Conservation (phyloP, 495 filamentous ascomycete species). For the Podospora conica region DNA sequence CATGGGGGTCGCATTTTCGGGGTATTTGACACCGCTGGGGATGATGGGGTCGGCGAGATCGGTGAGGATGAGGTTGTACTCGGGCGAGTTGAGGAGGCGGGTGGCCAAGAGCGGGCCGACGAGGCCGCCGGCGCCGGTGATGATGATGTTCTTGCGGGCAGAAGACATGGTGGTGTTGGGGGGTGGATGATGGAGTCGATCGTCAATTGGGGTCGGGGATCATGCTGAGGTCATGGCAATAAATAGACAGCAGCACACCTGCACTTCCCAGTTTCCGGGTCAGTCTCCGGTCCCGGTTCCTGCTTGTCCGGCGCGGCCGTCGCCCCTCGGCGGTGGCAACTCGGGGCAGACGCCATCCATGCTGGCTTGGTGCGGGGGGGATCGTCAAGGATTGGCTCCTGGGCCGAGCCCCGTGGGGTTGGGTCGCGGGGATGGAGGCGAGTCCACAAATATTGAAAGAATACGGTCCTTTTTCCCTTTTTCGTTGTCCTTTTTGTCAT, state of each 20-base stretch:
- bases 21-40: conserved; percentile 46
- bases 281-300: background rate
- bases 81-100: conserved; percentile 51
- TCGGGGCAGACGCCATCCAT: background rate
- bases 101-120: conserved; percentile 61
- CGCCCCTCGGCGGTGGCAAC: background rate
- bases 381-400: background rate
- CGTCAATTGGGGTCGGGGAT: background rate
- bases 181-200: background rate
- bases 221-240: background rate
- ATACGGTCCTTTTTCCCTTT: too few relatives aligned
- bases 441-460: background rate
- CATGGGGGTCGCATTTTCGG: conserved; percentile 48
- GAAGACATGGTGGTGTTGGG: background rate
- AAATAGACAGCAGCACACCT: background rate
- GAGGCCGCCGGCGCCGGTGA: conserved; percentile 67
- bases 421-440: background rate
- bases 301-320: background rate
- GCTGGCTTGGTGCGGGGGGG: background rate
- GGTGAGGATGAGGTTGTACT: conserved; percentile 55
- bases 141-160: conserved; percentile 49
- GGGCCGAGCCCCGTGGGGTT: background rate
- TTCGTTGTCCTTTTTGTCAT: background rate
- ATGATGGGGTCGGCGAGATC: conserved; percentile 55
- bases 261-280: background rate